phyloP scores from a whole-genome alignment of 1,284 basidiomycete genomes.

The Cystobasidium sp. region DNA sequence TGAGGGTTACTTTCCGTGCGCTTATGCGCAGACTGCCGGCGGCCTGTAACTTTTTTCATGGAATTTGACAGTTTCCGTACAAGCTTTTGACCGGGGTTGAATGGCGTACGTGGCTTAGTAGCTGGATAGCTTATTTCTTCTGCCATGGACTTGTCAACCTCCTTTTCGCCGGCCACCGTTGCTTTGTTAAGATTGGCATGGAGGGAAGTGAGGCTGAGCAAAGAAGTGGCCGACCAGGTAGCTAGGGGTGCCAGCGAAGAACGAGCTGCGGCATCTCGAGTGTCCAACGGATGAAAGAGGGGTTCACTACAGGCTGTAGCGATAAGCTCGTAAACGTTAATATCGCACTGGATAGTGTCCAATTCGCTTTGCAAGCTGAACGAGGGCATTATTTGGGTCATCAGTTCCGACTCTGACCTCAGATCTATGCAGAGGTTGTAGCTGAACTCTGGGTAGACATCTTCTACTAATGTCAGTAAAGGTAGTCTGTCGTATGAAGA shows the following conservation, averaged over 20 bases:
- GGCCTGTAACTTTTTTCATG: slow-evolving; percentile 10
- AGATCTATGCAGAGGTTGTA: slow-evolving; percentile 20
- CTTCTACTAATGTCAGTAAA: slow-evolving; percentile 7
- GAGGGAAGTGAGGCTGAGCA: no score
- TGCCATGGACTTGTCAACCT: not conserved
- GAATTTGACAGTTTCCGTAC: not conserved
- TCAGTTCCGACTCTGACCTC: not conserved
- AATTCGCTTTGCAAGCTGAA: slow-evolving; percentile 8
- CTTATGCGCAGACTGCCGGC: slow-evolving; percentile 8
- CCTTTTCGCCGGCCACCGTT: no score
- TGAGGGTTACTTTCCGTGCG: slow-evolving; percentile 11
- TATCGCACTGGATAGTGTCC: slow-evolving; percentile 23
- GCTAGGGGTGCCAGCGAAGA: not conserved
- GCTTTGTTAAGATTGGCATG: no score
- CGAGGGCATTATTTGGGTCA: slow-evolving; percentile 7
- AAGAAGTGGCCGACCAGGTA: not conserved
- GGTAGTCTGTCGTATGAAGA: slow-evolving; percentile 8
- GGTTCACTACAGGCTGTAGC: not conserved
- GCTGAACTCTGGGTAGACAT: not conserved
- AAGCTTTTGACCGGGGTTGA: not conserved
- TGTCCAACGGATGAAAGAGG: not conserved
- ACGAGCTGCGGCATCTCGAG: not conserved
- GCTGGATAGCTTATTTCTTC: not conserved
- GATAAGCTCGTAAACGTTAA: slow-evolving; percentile 18
- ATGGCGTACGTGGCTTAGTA: not conserved